Evolutionary conservation across 148 eudicot genomes (phyloP).

Genomic region (Polygonum maritimum): DNA sequence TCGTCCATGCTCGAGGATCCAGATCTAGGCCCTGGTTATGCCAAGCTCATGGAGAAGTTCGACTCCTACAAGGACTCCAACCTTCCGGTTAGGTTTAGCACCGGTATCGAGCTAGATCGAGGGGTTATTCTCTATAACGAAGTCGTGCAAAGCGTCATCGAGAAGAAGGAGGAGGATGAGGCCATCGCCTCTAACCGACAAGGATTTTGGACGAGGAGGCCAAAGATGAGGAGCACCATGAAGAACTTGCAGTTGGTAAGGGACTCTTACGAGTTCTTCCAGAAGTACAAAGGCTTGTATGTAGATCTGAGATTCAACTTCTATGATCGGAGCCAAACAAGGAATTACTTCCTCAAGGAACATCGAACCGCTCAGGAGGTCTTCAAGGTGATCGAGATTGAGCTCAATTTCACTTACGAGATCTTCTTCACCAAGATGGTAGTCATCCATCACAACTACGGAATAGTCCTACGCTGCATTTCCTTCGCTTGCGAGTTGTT

Average conservation of each 20-base stretch:
- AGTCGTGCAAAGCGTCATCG: neutral
- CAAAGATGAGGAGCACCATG: neutral
- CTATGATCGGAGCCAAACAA: conserved; percentile 29
- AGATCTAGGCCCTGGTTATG: conserved; percentile 38
- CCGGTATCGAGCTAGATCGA: conserved; percentile 20
- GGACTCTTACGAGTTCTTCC: conserved; percentile 21
- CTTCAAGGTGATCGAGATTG: conserved; percentile 40
- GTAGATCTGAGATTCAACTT: conserved; percentile 41
- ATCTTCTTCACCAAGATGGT: conserved; percentile 36
- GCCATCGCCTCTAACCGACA: neutral
- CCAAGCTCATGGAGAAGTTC: conserved; percentile 35
- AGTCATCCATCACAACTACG: conserved; percentile 18
- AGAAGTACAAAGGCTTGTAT: conserved; percentile 38
- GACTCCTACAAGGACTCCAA: conserved; percentile 22
- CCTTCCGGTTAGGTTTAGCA: conserved; percentile 21
- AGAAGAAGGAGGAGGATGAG: neutral
- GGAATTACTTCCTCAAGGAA: conserved; percentile 23
- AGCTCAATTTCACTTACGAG: conserved; percentile 42
- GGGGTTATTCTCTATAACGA: neutral
- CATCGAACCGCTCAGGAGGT: conserved; percentile 23
- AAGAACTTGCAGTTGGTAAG: conserved; percentile 20
- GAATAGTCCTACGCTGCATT: conserved; percentile 15
- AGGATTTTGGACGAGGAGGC: neutral
- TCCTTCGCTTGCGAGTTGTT: conserved; percentile 12
- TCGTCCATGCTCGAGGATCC: conserved; percentile 27